A percentile compares a stretch with the other conserved stretches of the same genome.
These are phyloP conservation scores for Phragmites australis DNA, from an alignment of 176 grass and related monocot genomes.

Conservation along the genomic window DNA sequence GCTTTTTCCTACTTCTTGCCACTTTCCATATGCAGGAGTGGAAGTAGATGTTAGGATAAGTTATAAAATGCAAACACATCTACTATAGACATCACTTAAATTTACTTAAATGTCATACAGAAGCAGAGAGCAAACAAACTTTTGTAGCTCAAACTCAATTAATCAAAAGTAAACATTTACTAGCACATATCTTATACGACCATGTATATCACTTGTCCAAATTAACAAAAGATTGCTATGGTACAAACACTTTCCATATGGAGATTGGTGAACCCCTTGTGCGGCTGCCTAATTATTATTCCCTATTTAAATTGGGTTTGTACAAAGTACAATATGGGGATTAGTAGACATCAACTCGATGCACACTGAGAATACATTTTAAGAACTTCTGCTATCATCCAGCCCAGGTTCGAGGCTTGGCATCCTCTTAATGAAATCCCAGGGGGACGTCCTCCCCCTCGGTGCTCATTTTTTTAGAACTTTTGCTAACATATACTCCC, in stretches of 20 bases:
- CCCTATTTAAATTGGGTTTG: too few species aligned
- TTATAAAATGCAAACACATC: neutral
- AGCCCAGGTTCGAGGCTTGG: too few species aligned
- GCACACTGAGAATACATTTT: too few species aligned
- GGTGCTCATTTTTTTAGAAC: too few species aligned
- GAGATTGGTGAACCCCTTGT: too few species aligned
- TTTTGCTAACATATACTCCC: too few species aligned
- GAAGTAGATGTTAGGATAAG: neutral
- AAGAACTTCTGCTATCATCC: too few species aligned
- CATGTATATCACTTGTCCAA: neutral
- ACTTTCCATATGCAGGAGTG: neutral
- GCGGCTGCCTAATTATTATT: too few species aligned
- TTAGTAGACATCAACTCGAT: too few species aligned
- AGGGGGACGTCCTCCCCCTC: too few species aligned
- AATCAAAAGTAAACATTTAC: neutral
- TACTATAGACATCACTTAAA: neutral
- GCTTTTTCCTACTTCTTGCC: neutral
- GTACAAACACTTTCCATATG: neutral
- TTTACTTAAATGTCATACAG: neutral
- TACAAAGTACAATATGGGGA: too few species aligned
- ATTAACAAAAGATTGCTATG: neutral
- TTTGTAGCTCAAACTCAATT: neutral
- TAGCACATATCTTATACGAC: neutral
- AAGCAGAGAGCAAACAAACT: neutral
- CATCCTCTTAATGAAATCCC: too few species aligned